A percentile compares a stretch with the other conserved stretches of the same genome.
Evolutionary conservation across 2,329 filamentous ascomycete genomes (phyloP).

Genomic region (Cladosporium colombiae): DNA sequence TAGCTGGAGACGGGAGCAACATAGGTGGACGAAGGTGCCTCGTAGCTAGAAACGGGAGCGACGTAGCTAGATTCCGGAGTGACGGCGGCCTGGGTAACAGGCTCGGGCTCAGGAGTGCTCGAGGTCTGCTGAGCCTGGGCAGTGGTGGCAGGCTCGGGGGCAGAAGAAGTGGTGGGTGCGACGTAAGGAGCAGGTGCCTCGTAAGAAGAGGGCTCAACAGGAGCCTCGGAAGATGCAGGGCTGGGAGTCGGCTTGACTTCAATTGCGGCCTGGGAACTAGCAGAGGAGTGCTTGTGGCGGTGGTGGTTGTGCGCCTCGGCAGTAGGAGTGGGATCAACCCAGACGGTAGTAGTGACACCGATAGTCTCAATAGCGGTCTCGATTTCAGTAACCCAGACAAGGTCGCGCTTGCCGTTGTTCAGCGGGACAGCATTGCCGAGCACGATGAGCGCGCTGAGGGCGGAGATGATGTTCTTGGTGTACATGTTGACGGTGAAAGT

Average conservation of each 20-base stretch:
- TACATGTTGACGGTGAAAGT: constrained; percentile 30
- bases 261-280: constrained; percentile 3
- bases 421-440: constrained; percentile 35
- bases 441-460: constrained; percentile 34
- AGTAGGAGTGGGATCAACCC: constrained; percentile 39
- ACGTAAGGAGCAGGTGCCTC: constrained; percentile 18
- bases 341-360: constrained; percentile 51
- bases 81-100: constrained; percentile 24
- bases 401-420: constrained; percentile 41
- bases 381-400: constrained; percentile 53
- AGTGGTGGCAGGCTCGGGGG: constrained; percentile 16
- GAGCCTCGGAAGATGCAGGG: constrained; percentile 2
- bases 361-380: constrained; percentile 52
- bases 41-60: constrained; percentile 31
- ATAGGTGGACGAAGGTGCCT: constrained; percentile 28
- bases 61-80: constrained; percentile 30
- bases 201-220: constrained; percentile 9
- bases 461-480: constrained; percentile 33
- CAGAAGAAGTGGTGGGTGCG: constrained; percentile 11
- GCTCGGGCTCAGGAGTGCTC: constrained; percentile 16
- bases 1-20: constrained; percentile 26
- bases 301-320: constrained; percentile 29
- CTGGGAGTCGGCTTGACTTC: constrained; percentile 22
- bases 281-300: constrained; percentile 20
- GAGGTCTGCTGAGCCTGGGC: constrained; percentile 18